phyloP scores from a whole-genome alignment of 208 protist genomes.

The Leishmania lainsoni region DNA sequence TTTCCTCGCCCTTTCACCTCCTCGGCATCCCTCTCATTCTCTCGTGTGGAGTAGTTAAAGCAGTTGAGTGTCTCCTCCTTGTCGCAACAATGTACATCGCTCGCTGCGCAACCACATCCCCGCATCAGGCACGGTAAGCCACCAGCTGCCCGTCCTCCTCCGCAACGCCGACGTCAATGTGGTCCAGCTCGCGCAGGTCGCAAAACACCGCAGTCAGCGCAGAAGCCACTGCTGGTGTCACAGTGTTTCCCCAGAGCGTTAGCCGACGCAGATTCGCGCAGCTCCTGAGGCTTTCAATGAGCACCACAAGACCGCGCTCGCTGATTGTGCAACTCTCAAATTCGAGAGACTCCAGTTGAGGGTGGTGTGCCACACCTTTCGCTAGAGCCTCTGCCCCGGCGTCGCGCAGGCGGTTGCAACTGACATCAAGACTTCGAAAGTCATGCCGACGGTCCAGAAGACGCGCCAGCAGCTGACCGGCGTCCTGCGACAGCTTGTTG shows the following conservation, averaged over 20 bases:
- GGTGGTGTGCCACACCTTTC: constrained; percentile 42
- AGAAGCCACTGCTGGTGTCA: constrained; percentile 41
- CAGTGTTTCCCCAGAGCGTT: constrained; percentile 77
- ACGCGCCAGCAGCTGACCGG: constrained; percentile 47
- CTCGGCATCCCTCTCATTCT: background rate
- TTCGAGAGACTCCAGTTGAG: constrained; percentile 35
- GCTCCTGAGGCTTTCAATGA: constrained; percentile 38
- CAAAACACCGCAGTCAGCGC: constrained; percentile 50
- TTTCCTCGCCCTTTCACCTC: background rate
- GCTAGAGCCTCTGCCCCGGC: constrained; percentile 54
- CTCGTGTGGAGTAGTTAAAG: background rate
- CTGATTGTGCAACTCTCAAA: constrained; percentile 66
- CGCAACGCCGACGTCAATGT: constrained; percentile 58
- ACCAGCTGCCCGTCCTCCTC: constrained; percentile 30
- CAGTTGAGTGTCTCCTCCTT: background rate
- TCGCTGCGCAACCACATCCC: background rate
- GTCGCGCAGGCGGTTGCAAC: constrained; percentile 66
- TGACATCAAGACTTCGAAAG: constrained; percentile 61
- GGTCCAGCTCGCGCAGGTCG: constrained; percentile 41
- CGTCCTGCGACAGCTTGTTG: constrained; percentile 76
- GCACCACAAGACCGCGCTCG: constrained; percentile 44
- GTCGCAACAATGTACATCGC: constrained; percentile 2
- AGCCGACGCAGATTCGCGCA: constrained; percentile 47
- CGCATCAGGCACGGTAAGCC: constrained; percentile 19
- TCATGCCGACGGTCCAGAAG: constrained; percentile 63